Evolutionary conservation across 2,329 filamentous ascomycete genomes (phyloP).

Genomic region (Shiraia sp.): DNA sequence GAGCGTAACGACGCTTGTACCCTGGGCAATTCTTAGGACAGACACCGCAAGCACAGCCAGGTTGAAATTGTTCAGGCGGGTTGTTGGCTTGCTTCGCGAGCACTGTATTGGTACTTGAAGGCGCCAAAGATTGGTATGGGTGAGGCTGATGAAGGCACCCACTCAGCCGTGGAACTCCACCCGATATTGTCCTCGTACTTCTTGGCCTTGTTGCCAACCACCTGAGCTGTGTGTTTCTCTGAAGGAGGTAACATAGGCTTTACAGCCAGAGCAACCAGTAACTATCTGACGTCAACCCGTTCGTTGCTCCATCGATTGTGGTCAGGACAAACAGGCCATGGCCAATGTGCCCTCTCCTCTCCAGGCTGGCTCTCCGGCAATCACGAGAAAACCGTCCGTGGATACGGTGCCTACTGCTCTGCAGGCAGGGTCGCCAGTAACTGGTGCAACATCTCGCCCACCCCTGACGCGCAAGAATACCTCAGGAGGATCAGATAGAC

Average conservation of each 20-base stretch:
- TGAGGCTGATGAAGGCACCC: conserved; percentile 22
- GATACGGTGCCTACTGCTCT: conserved; percentile 33
- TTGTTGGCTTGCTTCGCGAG: conserved; percentile 1
- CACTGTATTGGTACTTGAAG: conserved; percentile 4
- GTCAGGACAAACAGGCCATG: conserved; percentile 18
- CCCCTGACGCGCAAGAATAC: conserved; percentile 31
- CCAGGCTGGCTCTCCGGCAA: conserved; percentile 32
- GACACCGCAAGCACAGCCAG: conserved; percentile 2
- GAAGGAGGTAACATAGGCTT: too few species aligned
- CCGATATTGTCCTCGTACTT: background rate
- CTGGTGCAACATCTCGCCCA: conserved; percentile 24
- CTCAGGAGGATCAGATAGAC: conserved; percentile 35
- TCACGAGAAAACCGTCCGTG: conserved; percentile 19
- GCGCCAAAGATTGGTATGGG: conserved; percentile 11
- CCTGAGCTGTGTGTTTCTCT: too few species aligned
- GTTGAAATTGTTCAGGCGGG: background rate
- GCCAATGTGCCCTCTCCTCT: conserved; percentile 35
- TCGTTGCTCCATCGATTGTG: too few species aligned
- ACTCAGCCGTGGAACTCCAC: too few species aligned
- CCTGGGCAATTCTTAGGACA: conserved; percentile 3
- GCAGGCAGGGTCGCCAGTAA: conserved; percentile 34
- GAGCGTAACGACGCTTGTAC: conserved; percentile 4
- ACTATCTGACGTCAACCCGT: conserved; percentile 1
- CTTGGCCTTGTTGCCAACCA: background rate
- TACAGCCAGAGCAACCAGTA: background rate